phyloP scores from a whole-genome alignment of 306 rosid genomes.

The Cucurbita maxima region DNA sequence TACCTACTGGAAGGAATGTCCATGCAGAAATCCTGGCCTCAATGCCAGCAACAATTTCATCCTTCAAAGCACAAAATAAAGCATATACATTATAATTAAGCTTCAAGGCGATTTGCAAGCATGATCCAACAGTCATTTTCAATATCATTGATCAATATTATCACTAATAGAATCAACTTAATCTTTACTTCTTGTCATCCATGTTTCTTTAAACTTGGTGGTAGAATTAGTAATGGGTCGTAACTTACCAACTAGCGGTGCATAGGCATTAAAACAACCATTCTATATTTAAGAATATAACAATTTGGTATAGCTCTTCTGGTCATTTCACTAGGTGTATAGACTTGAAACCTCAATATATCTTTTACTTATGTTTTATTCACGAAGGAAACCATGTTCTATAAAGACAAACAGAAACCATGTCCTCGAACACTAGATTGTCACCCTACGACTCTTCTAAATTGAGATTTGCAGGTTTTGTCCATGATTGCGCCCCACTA shows the following conservation, averaged over 20 bases:
- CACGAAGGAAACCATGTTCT: not conserved
- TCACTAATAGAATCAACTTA: not conserved
- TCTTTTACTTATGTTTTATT: not conserved
- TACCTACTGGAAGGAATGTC: constrained; percentile 85
- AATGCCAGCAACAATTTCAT: constrained; percentile 41
- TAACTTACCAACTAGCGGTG: not conserved
- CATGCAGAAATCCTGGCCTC: constrained; percentile 71
- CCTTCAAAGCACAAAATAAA: constrained; percentile 34
- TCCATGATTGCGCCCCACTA: not conserved
- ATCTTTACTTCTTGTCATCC: not conserved
- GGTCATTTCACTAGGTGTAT: not conserved
- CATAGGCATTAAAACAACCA: not conserved
- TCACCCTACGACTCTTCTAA: not conserved
- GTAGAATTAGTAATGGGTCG: not conserved
- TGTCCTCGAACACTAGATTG: not conserved
- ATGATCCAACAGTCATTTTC: not conserved
- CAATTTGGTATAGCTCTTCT: not conserved
- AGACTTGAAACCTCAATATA: not conserved
- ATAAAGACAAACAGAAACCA: not conserved
- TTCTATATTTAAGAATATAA: not conserved
- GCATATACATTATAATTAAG: not conserved
- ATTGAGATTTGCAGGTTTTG: not conserved
- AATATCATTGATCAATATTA: not conserved
- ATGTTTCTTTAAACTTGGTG: not conserved
- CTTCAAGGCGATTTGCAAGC: not conserved